Conservation (phyloP, 1,139 yeast genomes). For the Lodderomyces theae region DNA sequence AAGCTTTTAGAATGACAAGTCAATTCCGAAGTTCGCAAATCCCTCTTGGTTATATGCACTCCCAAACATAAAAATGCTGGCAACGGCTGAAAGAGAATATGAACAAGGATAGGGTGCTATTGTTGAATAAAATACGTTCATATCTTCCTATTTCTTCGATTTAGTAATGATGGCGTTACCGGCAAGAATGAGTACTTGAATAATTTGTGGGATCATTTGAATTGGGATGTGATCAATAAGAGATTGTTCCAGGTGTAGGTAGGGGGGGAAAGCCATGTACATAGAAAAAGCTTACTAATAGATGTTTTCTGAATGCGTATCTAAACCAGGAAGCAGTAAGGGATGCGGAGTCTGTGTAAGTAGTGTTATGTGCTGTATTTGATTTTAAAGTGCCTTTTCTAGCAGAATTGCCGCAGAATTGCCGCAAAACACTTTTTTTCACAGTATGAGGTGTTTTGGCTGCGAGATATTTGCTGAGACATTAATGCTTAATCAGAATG, state of each 20-base stretch:
- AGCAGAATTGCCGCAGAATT: background rate
- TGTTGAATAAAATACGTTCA: conserved; percentile 73
- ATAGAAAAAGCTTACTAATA: background rate
- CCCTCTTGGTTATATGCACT: too few relatives aligned
- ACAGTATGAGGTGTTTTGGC: background rate
- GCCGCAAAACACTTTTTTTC: background rate
- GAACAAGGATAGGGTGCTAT: conserved; percentile 92
- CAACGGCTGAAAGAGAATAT: conserved; percentile 49
- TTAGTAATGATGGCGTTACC: conserved; percentile 78
- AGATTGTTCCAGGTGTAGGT: conserved; percentile 47
- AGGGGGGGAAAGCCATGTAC: background rate
- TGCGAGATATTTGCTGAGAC: background rate
- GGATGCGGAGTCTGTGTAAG: too few relatives aligned
- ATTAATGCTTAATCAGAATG: too few relatives aligned
- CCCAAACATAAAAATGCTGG: conserved; percentile 46
- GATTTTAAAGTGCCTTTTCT: background rate
- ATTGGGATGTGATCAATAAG: conserved; percentile 82
- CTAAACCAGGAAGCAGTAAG: too few relatives aligned
- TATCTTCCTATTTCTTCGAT: conserved; percentile 56
- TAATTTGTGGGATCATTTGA: conserved; percentile 72
- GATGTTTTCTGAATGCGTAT: too few relatives aligned
- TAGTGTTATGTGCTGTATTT: too few relatives aligned
- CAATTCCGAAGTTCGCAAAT: too few relatives aligned
- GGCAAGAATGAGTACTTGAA: conserved; percentile 74
- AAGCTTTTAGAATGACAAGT: too few relatives aligned